Percentiles rank a stretch among this genome's conserved stretches.
Evolutionary conservation across 2,329 filamentous ascomycete species (phyloP).

Genomic region (Berkeleyomyces rouxiae): DNA sequence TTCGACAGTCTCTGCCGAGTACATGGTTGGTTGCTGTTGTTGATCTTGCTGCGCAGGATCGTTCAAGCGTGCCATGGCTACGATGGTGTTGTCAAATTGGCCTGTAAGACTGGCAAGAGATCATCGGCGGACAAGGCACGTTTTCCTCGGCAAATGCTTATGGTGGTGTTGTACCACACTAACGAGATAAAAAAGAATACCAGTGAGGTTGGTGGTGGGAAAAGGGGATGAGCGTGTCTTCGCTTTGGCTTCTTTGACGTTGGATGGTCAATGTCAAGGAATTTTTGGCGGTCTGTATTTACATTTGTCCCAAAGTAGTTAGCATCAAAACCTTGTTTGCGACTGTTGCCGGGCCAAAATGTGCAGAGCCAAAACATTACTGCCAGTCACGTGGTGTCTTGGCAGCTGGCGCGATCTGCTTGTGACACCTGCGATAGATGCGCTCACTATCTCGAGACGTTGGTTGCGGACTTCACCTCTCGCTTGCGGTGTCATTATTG

Average conservation of each 20-base stretch:
- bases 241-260: not conserved
- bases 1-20: slow-evolving; percentile 44
- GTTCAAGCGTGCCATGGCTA: slow-evolving; percentile 65
- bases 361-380: not conserved
- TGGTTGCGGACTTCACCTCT: too few species aligned
- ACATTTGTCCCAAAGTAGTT: not conserved
- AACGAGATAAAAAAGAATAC: not conserved
- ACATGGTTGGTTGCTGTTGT: slow-evolving; percentile 7
- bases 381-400: not conserved
- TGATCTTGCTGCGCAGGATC: slow-evolving; percentile 43
- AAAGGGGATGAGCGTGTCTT: not conserved
- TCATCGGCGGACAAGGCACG: not conserved
- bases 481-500: too few species aligned
- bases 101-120: not conserved
- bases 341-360: not conserved
- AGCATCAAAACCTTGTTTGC: not conserved
- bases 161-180: not conserved
- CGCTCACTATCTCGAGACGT: too few species aligned
- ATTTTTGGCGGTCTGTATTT: slow-evolving; percentile 3
- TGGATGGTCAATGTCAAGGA: not conserved
- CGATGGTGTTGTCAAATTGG: slow-evolving; percentile 16
- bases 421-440: not conserved
- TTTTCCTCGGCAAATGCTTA: not conserved
- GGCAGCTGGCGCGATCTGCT: not conserved
- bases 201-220: not conserved